Evolutionary conservation across 2,329 filamentous ascomycete species (phyloP).

Genomic region (Colletotrichum zoysiae): DNA sequence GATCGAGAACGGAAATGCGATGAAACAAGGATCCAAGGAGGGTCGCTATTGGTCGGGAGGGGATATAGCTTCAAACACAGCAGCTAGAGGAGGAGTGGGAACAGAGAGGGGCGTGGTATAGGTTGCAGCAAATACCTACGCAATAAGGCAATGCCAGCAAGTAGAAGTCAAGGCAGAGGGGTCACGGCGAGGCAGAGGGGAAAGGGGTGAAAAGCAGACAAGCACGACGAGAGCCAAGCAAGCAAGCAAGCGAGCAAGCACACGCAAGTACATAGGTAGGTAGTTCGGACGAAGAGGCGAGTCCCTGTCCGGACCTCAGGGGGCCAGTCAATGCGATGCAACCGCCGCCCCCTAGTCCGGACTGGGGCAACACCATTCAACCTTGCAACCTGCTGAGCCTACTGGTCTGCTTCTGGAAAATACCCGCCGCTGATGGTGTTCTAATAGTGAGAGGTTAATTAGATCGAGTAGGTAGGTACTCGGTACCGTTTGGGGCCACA

Average conservation of each 20-base stretch:
- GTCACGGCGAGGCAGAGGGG: too few relatives aligned
- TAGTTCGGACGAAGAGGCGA: constrained; percentile 38
- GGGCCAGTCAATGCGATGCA: constrained; percentile 38
- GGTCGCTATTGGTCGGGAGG: constrained; percentile 39
- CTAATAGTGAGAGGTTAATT: constrained; percentile 39
- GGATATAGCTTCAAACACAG: constrained; percentile 41
- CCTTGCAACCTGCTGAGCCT: not conserved
- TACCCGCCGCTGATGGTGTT: constrained; percentile 31
- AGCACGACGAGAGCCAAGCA: not conserved
- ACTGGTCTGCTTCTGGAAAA: constrained; percentile 26
- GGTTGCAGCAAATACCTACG: not conserved
- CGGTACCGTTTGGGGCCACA: not conserved
- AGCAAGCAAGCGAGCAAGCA: constrained; percentile 9
- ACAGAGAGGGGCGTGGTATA: constrained; percentile 10
- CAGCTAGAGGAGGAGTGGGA: constrained; percentile 16
- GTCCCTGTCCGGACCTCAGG: constrained; percentile 31
- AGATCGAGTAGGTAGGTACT: constrained; percentile 16
- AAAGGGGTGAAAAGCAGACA: not conserved
- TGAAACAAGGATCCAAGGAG: constrained; percentile 40
- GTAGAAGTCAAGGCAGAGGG: not conserved
- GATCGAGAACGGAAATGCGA: constrained; percentile 35
- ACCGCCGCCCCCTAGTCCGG: constrained; percentile 37
- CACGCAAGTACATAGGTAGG: constrained; percentile 30
- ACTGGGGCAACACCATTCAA: constrained; percentile 6
- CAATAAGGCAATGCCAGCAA: constrained; percentile 11